A percentile compares a stretch with the other conserved stretches of the same genome.
These are phyloP conservation scores for Artemisia annua DNA, from an alignment of 129 eudicot genomes.

Conservation along the genomic window DNA sequence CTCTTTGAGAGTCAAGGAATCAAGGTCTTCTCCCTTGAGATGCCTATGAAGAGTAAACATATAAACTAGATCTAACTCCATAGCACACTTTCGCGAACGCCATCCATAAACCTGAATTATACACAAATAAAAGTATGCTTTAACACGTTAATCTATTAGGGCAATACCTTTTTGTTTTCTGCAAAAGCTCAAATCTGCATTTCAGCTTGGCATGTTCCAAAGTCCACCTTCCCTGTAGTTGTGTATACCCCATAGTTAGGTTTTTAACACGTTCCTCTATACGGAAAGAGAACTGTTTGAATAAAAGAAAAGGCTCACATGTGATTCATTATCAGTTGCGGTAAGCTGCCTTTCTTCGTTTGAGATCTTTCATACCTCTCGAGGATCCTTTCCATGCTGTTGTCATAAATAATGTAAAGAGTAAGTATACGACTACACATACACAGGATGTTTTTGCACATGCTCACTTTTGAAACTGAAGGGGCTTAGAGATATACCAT, in stretches of 20 bases:
- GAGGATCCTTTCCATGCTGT: conserved; percentile 86
- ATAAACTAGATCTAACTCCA: background rate
- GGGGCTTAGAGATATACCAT: too few relatives aligned
- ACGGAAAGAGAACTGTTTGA: background rate
- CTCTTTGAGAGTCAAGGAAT: conserved; percentile 58
- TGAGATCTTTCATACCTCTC: conserved; percentile 79
- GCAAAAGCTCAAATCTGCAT: conserved; percentile 76
- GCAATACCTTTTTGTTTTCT: conserved; percentile 63
- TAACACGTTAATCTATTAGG: background rate
- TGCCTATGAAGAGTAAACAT: conserved; percentile 44
- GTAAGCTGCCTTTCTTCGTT: conserved; percentile 58
- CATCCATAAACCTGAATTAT: background rate
- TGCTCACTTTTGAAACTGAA: background rate
- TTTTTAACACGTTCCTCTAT: too few relatives aligned
- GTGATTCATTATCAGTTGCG: conserved; percentile 50
- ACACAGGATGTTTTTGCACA: background rate
- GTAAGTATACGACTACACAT: background rate
- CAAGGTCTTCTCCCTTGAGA: conserved; percentile 82
- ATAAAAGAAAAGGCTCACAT: conserved; percentile 30
- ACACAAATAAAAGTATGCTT: background rate
- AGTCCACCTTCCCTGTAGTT: conserved; percentile 62
- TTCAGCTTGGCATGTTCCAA: conserved; percentile 79
- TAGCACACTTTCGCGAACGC: background rate
- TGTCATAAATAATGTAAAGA: conserved; percentile 11
- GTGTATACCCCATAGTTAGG: background rate